Evolutionary conservation across 352 stramenopile species (phyloP), one percentile per base, ranked within the genome.

Genomic region (Phytophthora quininea): DNA sequence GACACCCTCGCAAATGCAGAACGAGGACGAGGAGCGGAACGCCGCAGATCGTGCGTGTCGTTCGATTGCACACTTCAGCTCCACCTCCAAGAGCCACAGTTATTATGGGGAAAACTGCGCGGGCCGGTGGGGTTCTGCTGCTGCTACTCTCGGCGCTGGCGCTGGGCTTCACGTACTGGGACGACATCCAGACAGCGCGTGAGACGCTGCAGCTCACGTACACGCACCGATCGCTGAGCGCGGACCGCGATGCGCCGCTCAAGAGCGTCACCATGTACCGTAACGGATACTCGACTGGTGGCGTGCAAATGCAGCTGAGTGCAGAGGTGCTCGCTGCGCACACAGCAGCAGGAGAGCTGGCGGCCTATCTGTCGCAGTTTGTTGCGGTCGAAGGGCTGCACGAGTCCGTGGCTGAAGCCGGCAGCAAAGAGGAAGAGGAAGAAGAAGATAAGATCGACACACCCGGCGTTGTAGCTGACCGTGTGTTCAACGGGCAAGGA

Each of bases 311-410:
- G 64, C 67, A 86, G 61, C 78, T 95, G 15, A 82, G 76, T 54
- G 77, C 77, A 12, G 74, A 88, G 61, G 45, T 91, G 40, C 63
- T 90, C n/a, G 61, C 80, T n/a, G 64, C 69, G 33, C 82, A 88
- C 53, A 76, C 54, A 57, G 75, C 66, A 10, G 52, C 69, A 6
- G 71, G 71, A 6, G 85, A 90, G 19, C 66, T 95, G 24, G 87
- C 87, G 32, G 85, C 84, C 45, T 93, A 93, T 74, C 74, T 95
- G 45, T 93, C 87, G 14, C 82, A 93, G 59, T 93, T 92, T 67
- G 65, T 93, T n/a, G 71, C 76, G 6, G 87, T 95, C 19, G 87
- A 95, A 69, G 79, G 70, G 9, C 67, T 79, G 0, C 45, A 75
- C 49, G 67, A 72, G 45, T 75, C 66, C 31, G 62, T 67, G 5